These are phyloP conservation scores for Phytophthora pini DNA, from an alignment of 352 stramenopile species.

Conservation along the genomic window DNA sequence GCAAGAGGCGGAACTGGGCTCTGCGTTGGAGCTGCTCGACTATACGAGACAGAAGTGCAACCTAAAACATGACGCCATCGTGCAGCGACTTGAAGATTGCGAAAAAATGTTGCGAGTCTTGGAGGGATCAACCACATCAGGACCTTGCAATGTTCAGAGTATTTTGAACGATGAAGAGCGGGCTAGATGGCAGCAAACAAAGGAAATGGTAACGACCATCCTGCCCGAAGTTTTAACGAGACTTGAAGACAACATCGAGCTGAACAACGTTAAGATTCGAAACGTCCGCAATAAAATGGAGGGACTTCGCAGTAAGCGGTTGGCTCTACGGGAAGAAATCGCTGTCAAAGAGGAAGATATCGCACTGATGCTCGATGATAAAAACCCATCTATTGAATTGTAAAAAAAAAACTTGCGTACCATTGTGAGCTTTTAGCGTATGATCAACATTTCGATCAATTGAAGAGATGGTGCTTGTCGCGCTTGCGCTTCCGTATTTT, in stretches of 20 bases:
- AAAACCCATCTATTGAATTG: slow-evolving; percentile 17
- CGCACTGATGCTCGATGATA: slow-evolving; percentile 43
- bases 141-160: slow-evolving; percentile 13
- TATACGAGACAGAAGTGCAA: slow-evolving; percentile 54
- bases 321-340: slow-evolving; percentile 68
- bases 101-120: slow-evolving; percentile 43
- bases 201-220: slow-evolving; percentile 59
- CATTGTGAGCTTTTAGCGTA: not conserved
- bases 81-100: slow-evolving; percentile 51
- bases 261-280: slow-evolving; percentile 66
- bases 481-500: slow-evolving; percentile 89
- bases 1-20: slow-evolving; percentile 66
- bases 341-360: slow-evolving; percentile 67
- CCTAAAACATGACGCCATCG: slow-evolving; percentile 57
- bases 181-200: slow-evolving; percentile 51
- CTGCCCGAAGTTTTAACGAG: slow-evolving; percentile 58
- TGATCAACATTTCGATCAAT: slow-evolving; percentile 22
- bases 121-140: slow-evolving; percentile 14
- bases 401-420: slow-evolving; percentile 4
- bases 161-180: slow-evolving; percentile 44
- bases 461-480: slow-evolving; percentile 83
- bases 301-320: slow-evolving; percentile 51
- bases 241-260: slow-evolving; percentile 71
- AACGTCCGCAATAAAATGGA: slow-evolving; percentile 69
- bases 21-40: slow-evolving; percentile 65